Evolutionary conservation across 2,329 filamentous ascomycete genomes (phyloP).

Genomic region (Venturia asperata): DNA sequence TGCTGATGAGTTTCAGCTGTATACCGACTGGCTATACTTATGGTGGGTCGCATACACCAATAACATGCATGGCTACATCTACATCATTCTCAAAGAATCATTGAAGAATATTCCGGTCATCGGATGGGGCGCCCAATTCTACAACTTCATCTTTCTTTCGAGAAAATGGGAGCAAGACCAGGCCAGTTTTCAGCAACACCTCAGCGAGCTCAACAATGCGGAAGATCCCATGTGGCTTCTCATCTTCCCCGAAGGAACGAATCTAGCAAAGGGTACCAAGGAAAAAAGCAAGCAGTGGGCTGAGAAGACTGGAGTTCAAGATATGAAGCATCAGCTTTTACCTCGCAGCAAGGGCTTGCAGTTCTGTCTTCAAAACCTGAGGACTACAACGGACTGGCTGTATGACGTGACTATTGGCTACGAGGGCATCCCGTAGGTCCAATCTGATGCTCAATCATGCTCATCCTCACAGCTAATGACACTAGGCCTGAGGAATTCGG

Average conservation of each 20-base stretch:
- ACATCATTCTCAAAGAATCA: conserved; percentile 85
- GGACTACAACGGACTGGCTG: conserved; percentile 68
- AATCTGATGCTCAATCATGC: not conserved
- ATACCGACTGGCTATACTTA: conserved; percentile 86
- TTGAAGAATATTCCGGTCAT: conserved; percentile 74
- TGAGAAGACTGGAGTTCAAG: conserved; percentile 63
- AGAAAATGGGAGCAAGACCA: conserved; percentile 79
- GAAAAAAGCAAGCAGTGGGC: conserved; percentile 69
- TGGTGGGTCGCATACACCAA: conserved; percentile 93
- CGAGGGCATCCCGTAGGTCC: conserved; percentile 77
- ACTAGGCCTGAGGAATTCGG: conserved; percentile 55
- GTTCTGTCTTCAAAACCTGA: conserved; percentile 71
- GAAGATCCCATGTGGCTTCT: conserved; percentile 81
- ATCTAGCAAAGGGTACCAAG: conserved; percentile 63
- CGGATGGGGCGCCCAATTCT: conserved; percentile 76
- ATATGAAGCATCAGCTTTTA: conserved; percentile 66
- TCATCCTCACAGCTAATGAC: not conserved
- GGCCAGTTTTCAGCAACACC: conserved; percentile 64
- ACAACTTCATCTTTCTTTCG: conserved; percentile 87
- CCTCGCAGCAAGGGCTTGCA: conserved; percentile 74
- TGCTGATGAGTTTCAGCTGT: conserved; percentile 47
- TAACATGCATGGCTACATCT: conserved; percentile 75
- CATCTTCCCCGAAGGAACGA: conserved; percentile 83
- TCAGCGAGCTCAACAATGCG: conserved; percentile 62
- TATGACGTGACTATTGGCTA: conserved; percentile 96